A percentile compares a stretch with the other conserved stretches of the same genome.
Conservation (phyloP, 805 yeast genomes). For the Suhomyces emberorum region DNA sequence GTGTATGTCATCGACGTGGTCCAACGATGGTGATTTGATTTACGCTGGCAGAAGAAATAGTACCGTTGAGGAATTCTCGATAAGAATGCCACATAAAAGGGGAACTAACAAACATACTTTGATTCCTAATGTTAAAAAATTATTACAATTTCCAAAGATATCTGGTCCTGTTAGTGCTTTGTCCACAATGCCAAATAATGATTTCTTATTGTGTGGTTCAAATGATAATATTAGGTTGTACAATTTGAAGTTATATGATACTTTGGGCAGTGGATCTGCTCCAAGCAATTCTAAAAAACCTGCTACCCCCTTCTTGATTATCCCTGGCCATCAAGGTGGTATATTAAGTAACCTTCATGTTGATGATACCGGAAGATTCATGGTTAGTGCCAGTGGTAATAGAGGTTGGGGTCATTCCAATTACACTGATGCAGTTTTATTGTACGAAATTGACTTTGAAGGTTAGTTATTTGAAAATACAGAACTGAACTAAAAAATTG, state of each 20-base stretch:
- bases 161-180: slow-evolving; percentile 90
- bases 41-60: slow-evolving; percentile 90
- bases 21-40: slow-evolving; percentile 71
- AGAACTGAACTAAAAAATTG: too few species aligned
- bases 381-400: slow-evolving; percentile 90
- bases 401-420: slow-evolving; percentile 89
- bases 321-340: slow-evolving; percentile 98
- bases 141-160: slow-evolving; percentile 73
- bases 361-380: slow-evolving; percentile 83
- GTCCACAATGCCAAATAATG: slow-evolving; percentile 72
- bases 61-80: slow-evolving; percentile 70
- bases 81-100: slow-evolving; percentile 52
- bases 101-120: slow-evolving; percentile 13
- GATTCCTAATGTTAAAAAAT: slow-evolving; percentile 49
- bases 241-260: slow-evolving; percentile 55
- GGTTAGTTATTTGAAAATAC: too few species aligned
- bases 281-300: slow-evolving; percentile 25
- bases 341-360: slow-evolving; percentile 70
- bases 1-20: slow-evolving; percentile 91
- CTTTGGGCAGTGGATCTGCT: slow-evolving; percentile 19
- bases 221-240: slow-evolving; percentile 85
- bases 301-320: slow-evolving; percentile 76
- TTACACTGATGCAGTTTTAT: slow-evolving; percentile 73
- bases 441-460: slow-evolving; percentile 69
- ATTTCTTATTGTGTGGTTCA: slow-evolving; percentile 83